phyloP scores from a whole-genome alignment of 805 yeast species.

The Candida maris region DNA sequence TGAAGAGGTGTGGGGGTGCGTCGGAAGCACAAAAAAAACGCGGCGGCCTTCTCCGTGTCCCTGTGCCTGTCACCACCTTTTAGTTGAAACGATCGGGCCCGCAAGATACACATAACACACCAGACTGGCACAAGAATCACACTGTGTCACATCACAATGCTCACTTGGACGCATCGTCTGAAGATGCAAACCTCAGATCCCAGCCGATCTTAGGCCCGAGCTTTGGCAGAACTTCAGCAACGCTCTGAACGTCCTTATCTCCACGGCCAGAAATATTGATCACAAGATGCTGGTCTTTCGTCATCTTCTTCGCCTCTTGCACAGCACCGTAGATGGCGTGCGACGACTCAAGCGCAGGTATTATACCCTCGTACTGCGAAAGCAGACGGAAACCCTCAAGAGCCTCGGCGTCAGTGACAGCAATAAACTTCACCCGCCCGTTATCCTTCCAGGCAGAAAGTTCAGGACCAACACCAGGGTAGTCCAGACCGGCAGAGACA shows the following conservation, averaged over 20 bases:
- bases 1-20: too few relatives aligned
- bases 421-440: constrained; percentile 86
- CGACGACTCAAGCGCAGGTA: constrained; percentile 96
- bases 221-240: constrained; percentile 88
- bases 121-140: too few relatives aligned
- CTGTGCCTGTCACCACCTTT: too few relatives aligned
- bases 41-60: too few relatives aligned
- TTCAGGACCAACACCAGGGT: constrained; percentile 99
- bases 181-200: constrained; percentile 83
- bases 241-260: constrained; percentile 97
- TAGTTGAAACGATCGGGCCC: too few relatives aligned
- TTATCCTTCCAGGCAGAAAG: constrained; percentile 91
- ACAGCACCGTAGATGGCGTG: constrained; percentile 94
- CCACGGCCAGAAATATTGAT: constrained; percentile 97
- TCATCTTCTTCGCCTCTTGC: constrained; percentile 79
- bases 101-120: too few relatives aligned
- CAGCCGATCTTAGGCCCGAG: constrained; percentile 91
- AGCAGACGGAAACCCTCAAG: constrained; percentile 82
- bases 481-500: constrained; percentile 96
- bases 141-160: too few relatives aligned
- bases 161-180: constrained; percentile 30
- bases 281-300: constrained; percentile 73
- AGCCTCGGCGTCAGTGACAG: constrained; percentile 96
- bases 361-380: constrained; percentile 94
- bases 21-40: too few relatives aligned